Evolutionary conservation across 371 early-diverging fungal genomes (phyloP).

Genomic region (Mortierella sp.): DNA sequence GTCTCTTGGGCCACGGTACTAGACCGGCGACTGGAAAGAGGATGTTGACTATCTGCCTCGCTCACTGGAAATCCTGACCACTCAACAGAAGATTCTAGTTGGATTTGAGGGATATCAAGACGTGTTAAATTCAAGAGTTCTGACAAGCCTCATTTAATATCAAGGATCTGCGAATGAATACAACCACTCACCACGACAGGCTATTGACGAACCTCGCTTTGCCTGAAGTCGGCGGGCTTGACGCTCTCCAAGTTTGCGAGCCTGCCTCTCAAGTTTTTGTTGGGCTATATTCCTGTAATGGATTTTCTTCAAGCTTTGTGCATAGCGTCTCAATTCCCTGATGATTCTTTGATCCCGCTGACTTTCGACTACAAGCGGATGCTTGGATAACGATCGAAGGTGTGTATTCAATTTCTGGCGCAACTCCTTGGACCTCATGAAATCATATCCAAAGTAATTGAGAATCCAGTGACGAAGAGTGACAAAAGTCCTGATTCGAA

Average conservation of each 20-base stretch:
- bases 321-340: constrained; percentile 56
- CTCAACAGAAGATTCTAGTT: constrained; percentile 11
- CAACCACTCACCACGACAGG: constrained; percentile 1
- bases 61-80: constrained; percentile 3
- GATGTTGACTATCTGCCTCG: not conserved
- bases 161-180: not conserved
- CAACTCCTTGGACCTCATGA: constrained; percentile 63
- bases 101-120: not conserved
- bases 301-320: constrained; percentile 23
- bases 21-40: constrained; percentile 11
- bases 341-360: constrained; percentile 69
- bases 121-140: not conserved
- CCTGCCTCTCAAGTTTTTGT: constrained; percentile 26
- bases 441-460: constrained; percentile 76
- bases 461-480: constrained; percentile 77
- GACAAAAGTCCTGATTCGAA: constrained; percentile 76
- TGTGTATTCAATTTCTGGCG: constrained; percentile 59
- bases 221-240: not conserved
- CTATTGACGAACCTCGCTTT: not conserved
- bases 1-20: constrained; percentile 7
- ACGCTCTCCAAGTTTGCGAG: constrained; percentile 14
- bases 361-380: constrained; percentile 60
- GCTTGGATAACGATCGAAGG: constrained; percentile 60
- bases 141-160: not conserved
- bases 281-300: constrained; percentile 34